phyloP scores from a whole-genome alignment of 768 basidiomycete genomes.

The Saitozyma sp. region DNA sequence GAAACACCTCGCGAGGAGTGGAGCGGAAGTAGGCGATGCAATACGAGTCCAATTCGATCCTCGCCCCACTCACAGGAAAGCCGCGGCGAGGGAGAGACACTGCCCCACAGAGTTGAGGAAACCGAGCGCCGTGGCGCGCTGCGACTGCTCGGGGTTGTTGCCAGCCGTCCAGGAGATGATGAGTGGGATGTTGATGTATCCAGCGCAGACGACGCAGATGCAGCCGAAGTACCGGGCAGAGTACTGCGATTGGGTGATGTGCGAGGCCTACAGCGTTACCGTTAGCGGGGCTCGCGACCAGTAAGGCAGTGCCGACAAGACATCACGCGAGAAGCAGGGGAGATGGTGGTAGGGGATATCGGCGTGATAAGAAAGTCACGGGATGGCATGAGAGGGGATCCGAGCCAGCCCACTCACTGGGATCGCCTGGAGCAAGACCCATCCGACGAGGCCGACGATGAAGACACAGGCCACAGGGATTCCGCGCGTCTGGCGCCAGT shows the following conservation, averaged over 20 bases:
- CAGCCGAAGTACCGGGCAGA: slow-evolving; percentile 54
- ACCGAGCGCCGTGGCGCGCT: slow-evolving; percentile 53
- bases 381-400: too few species aligned
- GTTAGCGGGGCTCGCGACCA: too few species aligned
- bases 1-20: too few species aligned
- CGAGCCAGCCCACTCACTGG: slow-evolving; percentile 3
- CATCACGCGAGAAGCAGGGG: too few species aligned
- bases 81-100: slow-evolving; percentile 49
- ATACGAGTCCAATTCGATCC: too few species aligned
- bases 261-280: slow-evolving; percentile 1
- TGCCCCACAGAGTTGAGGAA: slow-evolving; percentile 54
- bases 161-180: slow-evolving; percentile 48
- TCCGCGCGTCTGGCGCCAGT: slow-evolving; percentile 43
- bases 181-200: slow-evolving; percentile 33
- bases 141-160: slow-evolving; percentile 50
- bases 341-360: too few species aligned
- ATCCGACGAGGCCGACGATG: slow-evolving; percentile 51
- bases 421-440: slow-evolving; percentile 46
- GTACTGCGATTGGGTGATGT: slow-evolving; percentile 30
- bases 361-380: too few species aligned
- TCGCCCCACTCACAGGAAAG: slow-evolving; percentile 34
- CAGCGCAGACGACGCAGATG: slow-evolving; percentile 49
- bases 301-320: too few species aligned
- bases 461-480: slow-evolving; percentile 47
- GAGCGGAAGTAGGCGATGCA: too few species aligned